Base-by-base conservation (phyloP, 2,329 filamentous ascomycete genomes). In the Hirsutella minnesotensis region DNA sequence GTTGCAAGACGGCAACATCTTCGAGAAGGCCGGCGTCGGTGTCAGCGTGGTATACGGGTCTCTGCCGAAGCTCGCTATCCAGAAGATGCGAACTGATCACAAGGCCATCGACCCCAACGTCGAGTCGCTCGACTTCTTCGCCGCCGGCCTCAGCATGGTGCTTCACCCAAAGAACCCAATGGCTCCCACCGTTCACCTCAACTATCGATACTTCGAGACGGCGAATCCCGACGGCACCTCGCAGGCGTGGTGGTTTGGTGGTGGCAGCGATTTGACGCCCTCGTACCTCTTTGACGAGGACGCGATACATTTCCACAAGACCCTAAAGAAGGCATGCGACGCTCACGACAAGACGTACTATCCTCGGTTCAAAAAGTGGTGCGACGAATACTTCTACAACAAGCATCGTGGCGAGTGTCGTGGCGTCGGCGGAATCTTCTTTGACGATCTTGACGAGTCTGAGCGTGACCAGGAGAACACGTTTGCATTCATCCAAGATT, bases 121-220 rank as follows among this genome's bases (percentile, higher is more conserved):
- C 33, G 83, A 95, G 40, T 85, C 81, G 36, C 71, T 98, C 47
- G 86, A 89, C 55, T 98, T 96, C 75, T 98, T 96, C 61, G 92
- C 90, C 18, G 85, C 90, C 2, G 92, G 92, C 5, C 70, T 98
- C 42, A 95, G 88, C 57, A 75, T 98, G 62, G 90, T 98, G 21
- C 70, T 96, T 41, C 92, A 98, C 62, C 92, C 92, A 2, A 75
- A 79, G 54, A 98, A 98, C 65, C 92, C 92, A 39, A 94, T 95
- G 83, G 90, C 90, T 8, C 92, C 92, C 0, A 98, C 92, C 0
- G 92, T 98, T 16, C 92, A 98, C 63, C 74, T 98, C 53, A 98
- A 98, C 70, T 96, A 96, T 71, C 81, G 92, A 44, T 98, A 98
- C 67, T 98, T 98, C 58, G 92, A 98, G 69, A 98, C 92, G 1